A percentile compares a stretch with the other conserved stretches of the same genome.
phyloP scores from a whole-genome alignment of 371 early-diverging fungal species.

The Choanephora cucurbitarum region DNA sequence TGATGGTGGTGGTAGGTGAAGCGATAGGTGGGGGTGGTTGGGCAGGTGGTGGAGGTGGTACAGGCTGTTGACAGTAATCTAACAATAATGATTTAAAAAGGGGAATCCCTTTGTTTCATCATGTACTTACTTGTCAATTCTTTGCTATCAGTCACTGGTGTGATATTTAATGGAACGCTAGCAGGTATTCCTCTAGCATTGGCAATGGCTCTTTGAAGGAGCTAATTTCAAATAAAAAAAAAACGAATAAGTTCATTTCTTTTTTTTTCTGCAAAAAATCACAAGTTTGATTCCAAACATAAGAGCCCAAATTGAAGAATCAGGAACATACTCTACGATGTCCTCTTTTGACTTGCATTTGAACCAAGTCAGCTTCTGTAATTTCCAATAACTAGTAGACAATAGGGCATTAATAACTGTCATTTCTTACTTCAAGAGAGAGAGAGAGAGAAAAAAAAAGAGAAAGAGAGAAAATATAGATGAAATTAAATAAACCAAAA shows the following conservation, averaged over 20 bases:
- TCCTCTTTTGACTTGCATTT: conserved; percentile 54
- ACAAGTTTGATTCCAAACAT: too few species aligned
- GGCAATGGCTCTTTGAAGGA: conserved; percentile 42
- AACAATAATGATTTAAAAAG: not conserved
- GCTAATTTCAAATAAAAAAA: conserved; percentile 22
- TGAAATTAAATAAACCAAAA: conserved; percentile 3
- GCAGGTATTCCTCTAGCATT: conserved; percentile 36
- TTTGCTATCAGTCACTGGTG: conserved; percentile 4
- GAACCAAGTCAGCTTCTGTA: conserved; percentile 49
- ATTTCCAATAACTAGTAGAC: conserved; percentile 54
- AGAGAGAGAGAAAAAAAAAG: not conserved
- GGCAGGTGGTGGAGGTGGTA: not conserved
- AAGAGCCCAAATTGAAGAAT: too few species aligned
- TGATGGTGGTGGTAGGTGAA: conserved; percentile 1
- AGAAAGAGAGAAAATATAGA: conserved; percentile 10
- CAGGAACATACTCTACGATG: conserved; percentile 48
- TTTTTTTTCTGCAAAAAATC: not conserved
- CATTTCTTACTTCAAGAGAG: conserved; percentile 16
- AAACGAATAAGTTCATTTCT: conserved; percentile 1
- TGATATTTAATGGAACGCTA: conserved; percentile 24
- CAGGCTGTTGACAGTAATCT: not conserved
- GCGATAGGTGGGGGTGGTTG: not conserved
- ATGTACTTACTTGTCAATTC: conserved; percentile 7
- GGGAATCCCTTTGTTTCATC: not conserved
- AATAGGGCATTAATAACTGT: too few species aligned